Evolutionary conservation across 257 asterid species (phyloP).

Genomic region (Solanum raphanifolium): DNA sequence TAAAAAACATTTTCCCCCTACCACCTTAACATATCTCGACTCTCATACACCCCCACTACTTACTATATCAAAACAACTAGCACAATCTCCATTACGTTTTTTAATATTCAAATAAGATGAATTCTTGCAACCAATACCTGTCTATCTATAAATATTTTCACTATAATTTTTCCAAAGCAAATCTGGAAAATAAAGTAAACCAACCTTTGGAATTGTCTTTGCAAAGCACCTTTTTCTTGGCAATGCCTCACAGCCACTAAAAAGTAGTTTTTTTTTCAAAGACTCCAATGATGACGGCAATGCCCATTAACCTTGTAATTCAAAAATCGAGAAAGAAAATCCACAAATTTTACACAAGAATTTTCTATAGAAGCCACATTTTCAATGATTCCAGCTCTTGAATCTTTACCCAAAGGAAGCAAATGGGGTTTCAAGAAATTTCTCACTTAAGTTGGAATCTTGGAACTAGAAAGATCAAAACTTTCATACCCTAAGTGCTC

Average conservation of each 20-base stretch:
- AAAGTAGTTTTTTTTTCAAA: slow-evolving; percentile 41
- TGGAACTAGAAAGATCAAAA: no score
- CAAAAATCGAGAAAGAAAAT: slow-evolving; percentile 42
- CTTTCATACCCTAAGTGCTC: no score
- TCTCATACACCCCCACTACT: slow-evolving; percentile 9
- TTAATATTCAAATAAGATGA: slow-evolving; percentile 3
- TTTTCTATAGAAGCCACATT: slow-evolving; percentile 52
- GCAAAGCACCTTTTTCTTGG: slow-evolving; percentile 35
- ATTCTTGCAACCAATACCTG: not conserved
- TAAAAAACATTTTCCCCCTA: no score
- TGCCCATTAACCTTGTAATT: slow-evolving; percentile 33
- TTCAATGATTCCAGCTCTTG: slow-evolving; percentile 15
- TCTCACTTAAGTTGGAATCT: no score
- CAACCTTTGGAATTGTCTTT: slow-evolving; percentile 27
- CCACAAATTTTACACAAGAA: slow-evolving; percentile 48
- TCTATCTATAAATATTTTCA: no score
- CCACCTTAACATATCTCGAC: no score
- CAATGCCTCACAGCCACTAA: no score
- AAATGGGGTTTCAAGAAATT: slow-evolving; percentile 1
- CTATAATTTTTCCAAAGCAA: no score
- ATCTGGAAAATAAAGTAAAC: slow-evolving; percentile 2
- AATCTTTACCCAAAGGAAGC: slow-evolving; percentile 16
- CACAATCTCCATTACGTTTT: slow-evolving; percentile 19
- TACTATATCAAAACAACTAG: slow-evolving; percentile 16
- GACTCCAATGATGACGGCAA: slow-evolving; percentile 59